Conservation (phyloP, 441 rosid species). For the Gossypium gossypioides region DNA sequence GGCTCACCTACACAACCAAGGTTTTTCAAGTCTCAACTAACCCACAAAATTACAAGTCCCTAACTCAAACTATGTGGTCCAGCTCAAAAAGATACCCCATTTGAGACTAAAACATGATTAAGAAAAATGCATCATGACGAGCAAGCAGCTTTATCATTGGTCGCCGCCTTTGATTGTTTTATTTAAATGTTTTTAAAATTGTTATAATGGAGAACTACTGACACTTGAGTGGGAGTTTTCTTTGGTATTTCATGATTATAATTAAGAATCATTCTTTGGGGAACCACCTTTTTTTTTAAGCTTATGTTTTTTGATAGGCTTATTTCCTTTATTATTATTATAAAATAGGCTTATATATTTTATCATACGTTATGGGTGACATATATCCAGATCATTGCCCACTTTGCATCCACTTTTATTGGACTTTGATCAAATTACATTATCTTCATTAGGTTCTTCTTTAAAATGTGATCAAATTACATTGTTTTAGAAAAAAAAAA, state of each 20-base stretch:
- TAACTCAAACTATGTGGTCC: conserved; percentile 18
- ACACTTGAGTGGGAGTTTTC: conserved; percentile 12
- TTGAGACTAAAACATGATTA: background rate
- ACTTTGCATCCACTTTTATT: background rate
- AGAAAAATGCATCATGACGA: background rate
- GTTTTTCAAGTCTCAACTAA: background rate
- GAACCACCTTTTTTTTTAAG: no score
- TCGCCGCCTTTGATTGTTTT: conserved; percentile 14
- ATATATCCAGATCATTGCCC: background rate
- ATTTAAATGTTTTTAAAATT: conserved; percentile 8
- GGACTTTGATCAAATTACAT: conserved; percentile 1
- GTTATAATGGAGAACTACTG: conserved; percentile 12
- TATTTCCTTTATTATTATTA: background rate
- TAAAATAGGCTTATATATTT: background rate
- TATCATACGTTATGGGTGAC: background rate
- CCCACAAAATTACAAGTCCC: background rate
- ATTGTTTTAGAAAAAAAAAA: background rate
- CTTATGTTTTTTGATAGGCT: background rate
- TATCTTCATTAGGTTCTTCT: background rate
- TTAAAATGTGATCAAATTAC: background rate
- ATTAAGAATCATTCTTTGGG: conserved; percentile 4
- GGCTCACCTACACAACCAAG: background rate
- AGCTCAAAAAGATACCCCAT: conserved; percentile 12
- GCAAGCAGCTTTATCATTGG: conserved; percentile 11
- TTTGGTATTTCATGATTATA: background rate